Evolutionary conservation across 495 filamentous ascomycete genomes (phyloP).

Genomic region (Copromyces sp.): DNA sequence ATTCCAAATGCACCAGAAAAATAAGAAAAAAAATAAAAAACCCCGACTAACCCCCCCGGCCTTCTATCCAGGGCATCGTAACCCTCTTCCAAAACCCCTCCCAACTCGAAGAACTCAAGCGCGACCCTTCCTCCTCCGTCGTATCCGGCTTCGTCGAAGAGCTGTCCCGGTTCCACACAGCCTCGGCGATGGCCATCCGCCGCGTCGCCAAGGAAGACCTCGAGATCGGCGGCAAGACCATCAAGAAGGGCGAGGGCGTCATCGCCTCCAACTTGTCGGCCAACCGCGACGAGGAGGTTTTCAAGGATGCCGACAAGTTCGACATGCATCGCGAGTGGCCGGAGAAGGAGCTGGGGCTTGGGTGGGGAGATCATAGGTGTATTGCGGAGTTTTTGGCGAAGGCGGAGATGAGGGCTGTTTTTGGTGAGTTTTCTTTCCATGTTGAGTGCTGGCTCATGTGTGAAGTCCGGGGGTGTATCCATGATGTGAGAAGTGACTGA

Average conservation of each 20-base stretch:
- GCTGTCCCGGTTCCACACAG: slow-evolving; percentile 36
- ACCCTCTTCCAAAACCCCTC: slow-evolving; percentile 29
- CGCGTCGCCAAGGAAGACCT: slow-evolving; percentile 35
- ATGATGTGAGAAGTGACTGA: not conserved
- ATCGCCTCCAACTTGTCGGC: slow-evolving; percentile 38
- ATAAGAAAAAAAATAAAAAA: not conserved
- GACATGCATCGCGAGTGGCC: slow-evolving; percentile 31
- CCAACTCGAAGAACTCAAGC: slow-evolving; percentile 28
- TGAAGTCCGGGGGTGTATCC: not conserved
- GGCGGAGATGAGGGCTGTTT: slow-evolving; percentile 27
- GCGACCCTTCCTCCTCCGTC: slow-evolving; percentile 20
- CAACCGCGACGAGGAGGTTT: slow-evolving; percentile 37
- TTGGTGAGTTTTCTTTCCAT: slow-evolving; percentile 21
- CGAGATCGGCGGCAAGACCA: slow-evolving; percentile 30
- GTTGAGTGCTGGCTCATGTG: not conserved
- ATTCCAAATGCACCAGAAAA: not conserved
- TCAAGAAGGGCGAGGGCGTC: slow-evolving; percentile 34
- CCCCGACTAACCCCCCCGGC: not conserved
- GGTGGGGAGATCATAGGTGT: slow-evolving; percentile 35
- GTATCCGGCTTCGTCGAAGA: slow-evolving; percentile 30
- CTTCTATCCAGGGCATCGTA: slow-evolving; percentile 23
- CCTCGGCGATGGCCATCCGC: slow-evolving; percentile 31
- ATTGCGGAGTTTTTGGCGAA: slow-evolving; percentile 34
- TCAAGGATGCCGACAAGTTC: slow-evolving; percentile 29
- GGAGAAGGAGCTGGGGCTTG: slow-evolving; percentile 28